Evolutionary conservation across 345 rosid genomes (phyloP).

Genomic region (Pelargonium nanum): DNA sequence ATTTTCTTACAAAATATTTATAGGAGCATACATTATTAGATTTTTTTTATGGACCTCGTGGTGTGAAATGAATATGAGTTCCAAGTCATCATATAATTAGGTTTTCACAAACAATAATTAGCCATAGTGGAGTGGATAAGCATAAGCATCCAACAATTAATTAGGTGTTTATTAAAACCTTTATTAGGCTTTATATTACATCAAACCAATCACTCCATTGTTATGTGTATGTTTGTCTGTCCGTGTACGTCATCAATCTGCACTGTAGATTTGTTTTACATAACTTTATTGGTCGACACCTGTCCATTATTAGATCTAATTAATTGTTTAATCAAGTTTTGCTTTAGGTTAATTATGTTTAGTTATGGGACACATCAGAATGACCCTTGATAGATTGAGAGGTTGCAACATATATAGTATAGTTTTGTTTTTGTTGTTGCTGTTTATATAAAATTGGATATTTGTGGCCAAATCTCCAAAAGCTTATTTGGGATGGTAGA

Average conservation of each 20-base stretch:
- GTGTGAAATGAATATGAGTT: too few relatives aligned
- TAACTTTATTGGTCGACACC: conserved; percentile 45
- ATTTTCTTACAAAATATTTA: too few relatives aligned
- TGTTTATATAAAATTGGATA: too few relatives aligned
- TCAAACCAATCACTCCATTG: conserved; percentile 43
- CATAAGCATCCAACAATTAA: neutral
- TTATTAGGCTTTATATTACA: neutral
- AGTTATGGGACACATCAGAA: neutral
- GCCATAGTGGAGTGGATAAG: neutral
- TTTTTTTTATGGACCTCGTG: too few relatives aligned
- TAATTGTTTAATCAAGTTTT: neutral
- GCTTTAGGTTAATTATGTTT: neutral
- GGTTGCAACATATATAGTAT: too few relatives aligned
- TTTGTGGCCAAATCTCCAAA: too few relatives aligned
- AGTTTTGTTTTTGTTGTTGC: too few relatives aligned
- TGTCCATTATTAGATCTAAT: conserved; percentile 15
- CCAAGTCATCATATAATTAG: too few relatives aligned
- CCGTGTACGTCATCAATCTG: conserved; percentile 22
- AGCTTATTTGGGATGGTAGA: neutral
- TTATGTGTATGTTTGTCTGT: conserved; percentile 46
- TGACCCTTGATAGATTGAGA: conserved; percentile 12
- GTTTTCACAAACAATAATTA: too few relatives aligned
- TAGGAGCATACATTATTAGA: too few relatives aligned
- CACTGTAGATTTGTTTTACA: conserved; percentile 21
- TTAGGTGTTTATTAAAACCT: neutral